phyloP scores from a whole-genome alignment of 768 basidiomycete genomes.

The Lentinula lateritia region DNA sequence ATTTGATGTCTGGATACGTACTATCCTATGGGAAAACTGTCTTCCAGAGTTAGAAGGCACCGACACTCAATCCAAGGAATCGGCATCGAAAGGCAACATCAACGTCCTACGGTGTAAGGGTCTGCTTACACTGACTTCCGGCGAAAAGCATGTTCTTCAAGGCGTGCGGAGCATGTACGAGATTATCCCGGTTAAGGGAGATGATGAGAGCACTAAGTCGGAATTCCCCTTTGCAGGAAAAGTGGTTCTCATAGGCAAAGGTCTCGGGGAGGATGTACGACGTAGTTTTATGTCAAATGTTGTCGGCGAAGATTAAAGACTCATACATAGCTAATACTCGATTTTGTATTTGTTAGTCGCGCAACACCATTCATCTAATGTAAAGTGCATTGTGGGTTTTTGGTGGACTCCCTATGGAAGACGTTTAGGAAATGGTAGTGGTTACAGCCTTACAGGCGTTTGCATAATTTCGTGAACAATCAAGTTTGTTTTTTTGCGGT shows the following conservation, averaged over 20 bases:
- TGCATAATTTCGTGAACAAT: too few relatives aligned
- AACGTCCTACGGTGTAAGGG: conserved; percentile 88
- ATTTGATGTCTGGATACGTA: conserved; percentile 79
- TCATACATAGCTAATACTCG: too few relatives aligned
- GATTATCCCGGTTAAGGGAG: conserved; percentile 42
- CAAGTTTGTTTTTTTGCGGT: too few relatives aligned
- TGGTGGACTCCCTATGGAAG: too few relatives aligned
- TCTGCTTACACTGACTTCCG: conserved; percentile 50
- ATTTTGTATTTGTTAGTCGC: too few relatives aligned
- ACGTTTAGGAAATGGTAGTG: too few relatives aligned
- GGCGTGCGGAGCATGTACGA: conserved; percentile 93
- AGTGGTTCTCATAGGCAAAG: conserved; percentile 84
- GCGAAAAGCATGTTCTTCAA: conserved; percentile 72
- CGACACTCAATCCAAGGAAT: conserved; percentile 4
- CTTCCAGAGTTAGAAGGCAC: conserved; percentile 27
- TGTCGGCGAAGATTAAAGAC: background rate
- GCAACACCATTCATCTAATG: background rate
- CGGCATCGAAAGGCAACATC: conserved; percentile 20
- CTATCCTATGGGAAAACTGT: conserved; percentile 74
- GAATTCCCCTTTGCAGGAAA: conserved; percentile 66
- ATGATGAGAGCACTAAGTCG: conserved; percentile 20
- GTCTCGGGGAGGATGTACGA: conserved; percentile 53
- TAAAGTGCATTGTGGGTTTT: too few relatives aligned
- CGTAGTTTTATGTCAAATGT: conserved; percentile 26
- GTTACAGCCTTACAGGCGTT: too few relatives aligned